phyloP scores from a whole-genome alignment of 371 early-diverging fungal genomes.

The Blakeslea trispora region DNA sequence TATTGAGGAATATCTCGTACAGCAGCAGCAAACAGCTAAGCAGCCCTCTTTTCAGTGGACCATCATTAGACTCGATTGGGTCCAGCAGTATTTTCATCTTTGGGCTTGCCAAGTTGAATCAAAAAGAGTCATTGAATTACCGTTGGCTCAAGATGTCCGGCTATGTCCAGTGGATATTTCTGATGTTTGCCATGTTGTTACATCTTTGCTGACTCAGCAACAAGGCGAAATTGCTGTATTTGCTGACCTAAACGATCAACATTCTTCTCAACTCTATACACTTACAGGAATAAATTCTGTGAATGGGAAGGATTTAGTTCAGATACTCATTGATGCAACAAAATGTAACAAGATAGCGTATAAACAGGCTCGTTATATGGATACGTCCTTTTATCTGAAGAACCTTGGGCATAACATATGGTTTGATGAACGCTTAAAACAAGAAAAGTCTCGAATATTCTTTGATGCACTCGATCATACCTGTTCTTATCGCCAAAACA shows the following conservation, averaged over 20 bases:
- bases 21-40: constrained; percentile 21
- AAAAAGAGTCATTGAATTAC: constrained; percentile 22
- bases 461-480: constrained; percentile 23
- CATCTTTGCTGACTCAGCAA: constrained; percentile 19
- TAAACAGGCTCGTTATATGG: constrained; percentile 35
- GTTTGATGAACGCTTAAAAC: constrained; percentile 48
- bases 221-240: neutral
- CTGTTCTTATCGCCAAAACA: constrained; percentile 19
- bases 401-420: constrained; percentile 36
- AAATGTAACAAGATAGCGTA: constrained; percentile 24
- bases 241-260: constrained; percentile 19
- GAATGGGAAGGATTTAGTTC: constrained; percentile 27
- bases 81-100: constrained; percentile 41
- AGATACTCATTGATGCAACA: constrained; percentile 29
- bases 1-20: constrained; percentile 36
- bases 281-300: constrained; percentile 40
- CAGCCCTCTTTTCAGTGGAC: neutral
- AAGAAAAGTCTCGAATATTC: constrained; percentile 31
- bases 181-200: constrained; percentile 35
- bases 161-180: constrained; percentile 45
- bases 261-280: constrained; percentile 41
- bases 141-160: constrained; percentile 25
- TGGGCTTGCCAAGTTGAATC: constrained; percentile 36
- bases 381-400: constrained; percentile 33
- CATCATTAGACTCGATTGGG: constrained; percentile 37